Evolutionary conservation across 139 green algal genomes (phyloP).

Genomic region (Haematococcus sp.): DNA sequence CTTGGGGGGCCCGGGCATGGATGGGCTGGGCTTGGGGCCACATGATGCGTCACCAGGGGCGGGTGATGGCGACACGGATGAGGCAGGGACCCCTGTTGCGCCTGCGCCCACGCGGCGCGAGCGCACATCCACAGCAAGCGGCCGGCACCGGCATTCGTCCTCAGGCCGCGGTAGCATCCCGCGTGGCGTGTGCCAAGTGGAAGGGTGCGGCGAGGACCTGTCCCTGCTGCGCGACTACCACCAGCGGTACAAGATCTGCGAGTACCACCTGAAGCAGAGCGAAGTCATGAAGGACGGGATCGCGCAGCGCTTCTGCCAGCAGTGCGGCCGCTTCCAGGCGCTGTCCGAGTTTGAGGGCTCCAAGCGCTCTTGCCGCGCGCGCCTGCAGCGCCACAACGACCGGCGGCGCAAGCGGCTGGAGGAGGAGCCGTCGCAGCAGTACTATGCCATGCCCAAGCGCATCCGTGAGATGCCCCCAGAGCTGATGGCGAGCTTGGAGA

Average conservation of each 20-base stretch:
- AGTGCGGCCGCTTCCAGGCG: constrained; percentile 86
- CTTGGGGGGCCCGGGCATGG: too few relatives aligned
- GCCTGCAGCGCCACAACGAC: constrained; percentile 68
- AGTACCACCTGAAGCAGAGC: constrained; percentile 58
- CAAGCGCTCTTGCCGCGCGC: constrained; percentile 47
- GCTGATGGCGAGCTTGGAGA: too few relatives aligned
- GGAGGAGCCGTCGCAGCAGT: neutral
- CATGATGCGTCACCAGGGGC: too few relatives aligned
- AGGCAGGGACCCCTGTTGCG: too few relatives aligned
- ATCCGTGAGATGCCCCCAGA: too few relatives aligned
- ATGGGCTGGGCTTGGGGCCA: too few relatives aligned
- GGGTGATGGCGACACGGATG: too few relatives aligned
- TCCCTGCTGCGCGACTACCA: constrained; percentile 69
- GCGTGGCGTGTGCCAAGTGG: constrained; percentile 61
- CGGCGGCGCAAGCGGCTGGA: constrained; percentile 37
- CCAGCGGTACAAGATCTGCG: constrained; percentile 81
- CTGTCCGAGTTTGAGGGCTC: constrained; percentile 84
- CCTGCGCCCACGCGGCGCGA: too few relatives aligned
- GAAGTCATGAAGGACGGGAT: constrained; percentile 46
- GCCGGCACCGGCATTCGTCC: too few relatives aligned
- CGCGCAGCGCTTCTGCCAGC: constrained; percentile 85
- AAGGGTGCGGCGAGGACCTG: constrained; percentile 65
- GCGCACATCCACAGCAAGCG: too few relatives aligned
- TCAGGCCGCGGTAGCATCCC: too few relatives aligned
- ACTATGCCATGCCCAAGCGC: too few relatives aligned